Evolutionary conservation across 495 filamentous ascomycete species (phyloP).

Genomic region (Glonium stellatum): DNA sequence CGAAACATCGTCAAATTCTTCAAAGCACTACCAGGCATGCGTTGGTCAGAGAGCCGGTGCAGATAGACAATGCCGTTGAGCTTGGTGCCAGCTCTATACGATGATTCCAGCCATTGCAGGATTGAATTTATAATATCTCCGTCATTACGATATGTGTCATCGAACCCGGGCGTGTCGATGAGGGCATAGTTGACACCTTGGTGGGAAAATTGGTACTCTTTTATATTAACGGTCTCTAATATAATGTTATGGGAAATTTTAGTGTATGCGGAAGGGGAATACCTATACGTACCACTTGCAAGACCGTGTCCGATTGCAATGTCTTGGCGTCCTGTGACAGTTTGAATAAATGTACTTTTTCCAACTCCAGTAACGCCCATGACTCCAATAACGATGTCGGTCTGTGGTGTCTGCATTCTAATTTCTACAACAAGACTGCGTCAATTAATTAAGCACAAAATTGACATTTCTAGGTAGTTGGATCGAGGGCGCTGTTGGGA

Average conservation of each 20-base stretch:
- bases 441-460: too few relatives aligned
- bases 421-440: too few relatives aligned
- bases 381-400: slow-evolving; percentile 1
- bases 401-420: too few relatives aligned
- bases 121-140: slow-evolving; percentile 39
- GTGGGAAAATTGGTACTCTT: not conserved
- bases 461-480: too few relatives aligned
- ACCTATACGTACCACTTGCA: not conserved
- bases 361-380: slow-evolving; percentile 36
- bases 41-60: slow-evolving; percentile 23
- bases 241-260: not conserved
- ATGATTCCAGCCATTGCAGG: slow-evolving; percentile 28
- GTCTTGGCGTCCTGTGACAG: slow-evolving; percentile 9
- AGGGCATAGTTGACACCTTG: slow-evolving; percentile 27
- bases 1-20: slow-evolving; percentile 31
- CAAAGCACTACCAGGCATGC: slow-evolving; percentile 25
- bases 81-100: slow-evolving; percentile 26
- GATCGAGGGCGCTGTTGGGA: too few relatives aligned
- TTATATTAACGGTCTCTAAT: not conserved
- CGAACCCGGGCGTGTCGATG: slow-evolving; percentile 48
- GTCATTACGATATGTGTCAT: slow-evolving; percentile 43
- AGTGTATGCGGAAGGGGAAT: not conserved
- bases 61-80: slow-evolving; percentile 34
- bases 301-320: slow-evolving; percentile 3
- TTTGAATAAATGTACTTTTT: slow-evolving; percentile 37